Conservation (phyloP, 1,284 basidiomycete genomes). For the Exobasidium cylindrosporum region DNA sequence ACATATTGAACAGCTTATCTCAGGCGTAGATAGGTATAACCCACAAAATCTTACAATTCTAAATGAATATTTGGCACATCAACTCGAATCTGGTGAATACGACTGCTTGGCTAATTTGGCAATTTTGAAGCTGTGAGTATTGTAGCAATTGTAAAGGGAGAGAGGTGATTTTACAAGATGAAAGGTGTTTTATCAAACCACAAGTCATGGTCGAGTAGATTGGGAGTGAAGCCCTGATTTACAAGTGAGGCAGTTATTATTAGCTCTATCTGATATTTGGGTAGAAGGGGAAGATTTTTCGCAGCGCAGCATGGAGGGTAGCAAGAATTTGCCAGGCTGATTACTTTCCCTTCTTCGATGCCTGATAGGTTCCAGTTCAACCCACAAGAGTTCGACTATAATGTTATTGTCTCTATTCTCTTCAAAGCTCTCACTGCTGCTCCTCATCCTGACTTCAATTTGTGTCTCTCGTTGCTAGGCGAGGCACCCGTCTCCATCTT, state of each 20-base stretch:
- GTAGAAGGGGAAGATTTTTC: neutral
- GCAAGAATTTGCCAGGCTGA: neutral
- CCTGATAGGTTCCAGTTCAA: conserved; percentile 91
- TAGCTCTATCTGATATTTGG: conserved; percentile 53
- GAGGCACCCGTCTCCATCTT: conserved; percentile 57
- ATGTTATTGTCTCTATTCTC: conserved; percentile 89
- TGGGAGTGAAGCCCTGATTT: conserved; percentile 42
- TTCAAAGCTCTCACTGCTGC: conserved; percentile 84
- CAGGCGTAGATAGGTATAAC: conserved; percentile 80
- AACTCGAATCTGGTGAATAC: conserved; percentile 75
- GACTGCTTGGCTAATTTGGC: conserved; percentile 90
- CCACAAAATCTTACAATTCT: conserved; percentile 86
- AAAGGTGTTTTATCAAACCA: neutral
- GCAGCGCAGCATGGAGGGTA: too few relatives aligned
- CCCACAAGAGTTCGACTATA: conserved; percentile 83
- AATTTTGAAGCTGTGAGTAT: conserved; percentile 74
- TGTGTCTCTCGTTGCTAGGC: conserved; percentile 83
- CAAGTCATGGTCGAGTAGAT: conserved; percentile 18
- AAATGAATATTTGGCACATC: conserved; percentile 90
- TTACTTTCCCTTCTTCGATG: neutral
- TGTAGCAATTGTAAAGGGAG: too few relatives aligned
- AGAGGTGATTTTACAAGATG: neutral
- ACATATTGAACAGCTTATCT: conserved; percentile 51
- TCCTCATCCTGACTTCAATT: conserved; percentile 78
- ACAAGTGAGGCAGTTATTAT: conserved; percentile 41